These are phyloP conservation scores for Coprinellus aureogranulatus DNA, from an alignment of 768 basidiomycete genomes.

Conservation along the genomic window DNA sequence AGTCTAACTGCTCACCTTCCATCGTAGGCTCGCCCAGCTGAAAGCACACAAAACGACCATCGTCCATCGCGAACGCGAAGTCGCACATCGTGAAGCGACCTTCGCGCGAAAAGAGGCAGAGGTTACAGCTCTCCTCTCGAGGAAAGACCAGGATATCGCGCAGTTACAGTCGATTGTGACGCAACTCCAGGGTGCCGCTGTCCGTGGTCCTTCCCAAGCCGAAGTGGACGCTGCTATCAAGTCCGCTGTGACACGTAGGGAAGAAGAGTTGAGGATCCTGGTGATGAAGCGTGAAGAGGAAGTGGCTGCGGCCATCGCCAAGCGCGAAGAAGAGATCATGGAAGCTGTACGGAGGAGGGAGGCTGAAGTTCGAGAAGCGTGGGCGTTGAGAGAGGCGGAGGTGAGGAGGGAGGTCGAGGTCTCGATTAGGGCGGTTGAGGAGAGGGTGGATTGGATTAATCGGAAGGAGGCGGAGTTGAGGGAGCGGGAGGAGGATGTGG, in stretches of 20 bases:
- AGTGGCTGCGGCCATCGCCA: constrained; percentile 60
- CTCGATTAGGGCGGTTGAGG: constrained; percentile 47
- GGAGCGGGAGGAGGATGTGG: constrained; percentile 43
- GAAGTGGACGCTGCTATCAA: constrained; percentile 4
- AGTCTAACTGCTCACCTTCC: not conserved
- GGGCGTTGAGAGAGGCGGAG: constrained; percentile 50
- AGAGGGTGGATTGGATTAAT: constrained; percentile 46
- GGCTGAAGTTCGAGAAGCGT: constrained; percentile 60
- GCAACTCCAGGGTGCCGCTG: constrained; percentile 32
- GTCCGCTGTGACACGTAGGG: constrained; percentile 46
- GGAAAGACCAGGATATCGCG: constrained; percentile 62
- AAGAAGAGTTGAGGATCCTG: constrained; percentile 65
- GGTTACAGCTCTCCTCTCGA: constrained; percentile 41
- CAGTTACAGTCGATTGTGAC: constrained; percentile 45
- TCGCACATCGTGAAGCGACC: constrained; percentile 53
- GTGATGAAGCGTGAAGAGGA: constrained; percentile 70
- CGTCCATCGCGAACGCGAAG: constrained; percentile 61
- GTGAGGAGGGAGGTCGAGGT: constrained; percentile 51
- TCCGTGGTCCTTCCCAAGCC: not conserved
- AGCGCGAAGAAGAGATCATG: constrained; percentile 71
- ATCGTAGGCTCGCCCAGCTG: constrained; percentile 57
- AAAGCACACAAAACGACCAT: constrained; percentile 61
- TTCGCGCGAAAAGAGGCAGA: constrained; percentile 57
- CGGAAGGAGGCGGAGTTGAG: constrained; percentile 58
- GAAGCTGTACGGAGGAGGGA: constrained; percentile 64